Conservation (phyloP, 2,329 filamentous ascomycete genomes). For the Neonectria hederae region DNA sequence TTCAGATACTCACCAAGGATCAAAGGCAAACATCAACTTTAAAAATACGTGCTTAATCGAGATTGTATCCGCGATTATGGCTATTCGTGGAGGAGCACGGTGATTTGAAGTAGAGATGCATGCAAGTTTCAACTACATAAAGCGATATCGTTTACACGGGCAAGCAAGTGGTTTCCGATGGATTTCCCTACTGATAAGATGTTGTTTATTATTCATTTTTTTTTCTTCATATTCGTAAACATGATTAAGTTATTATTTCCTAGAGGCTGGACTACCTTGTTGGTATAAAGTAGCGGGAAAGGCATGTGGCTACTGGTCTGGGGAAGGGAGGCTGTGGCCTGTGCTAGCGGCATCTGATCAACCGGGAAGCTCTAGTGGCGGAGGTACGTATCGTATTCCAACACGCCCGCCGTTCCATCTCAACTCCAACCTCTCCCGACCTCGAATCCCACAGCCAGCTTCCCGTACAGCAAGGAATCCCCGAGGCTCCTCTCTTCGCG, state of each 20-base stretch:
- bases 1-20: not conserved
- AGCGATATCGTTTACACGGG: not conserved
- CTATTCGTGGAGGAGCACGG: not conserved
- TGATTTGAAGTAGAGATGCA: not conserved
- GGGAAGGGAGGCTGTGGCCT: not conserved
- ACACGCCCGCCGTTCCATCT: not conserved
- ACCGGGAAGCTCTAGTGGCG: not conserved
- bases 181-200: not conserved
- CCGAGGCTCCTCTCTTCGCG: not conserved
- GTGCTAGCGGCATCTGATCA: constrained; percentile 1
- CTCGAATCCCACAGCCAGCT: not conserved
- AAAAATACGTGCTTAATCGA: not conserved
- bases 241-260: no score
- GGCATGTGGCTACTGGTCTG: constrained; percentile 9
- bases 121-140: not conserved
- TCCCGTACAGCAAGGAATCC: not conserved
- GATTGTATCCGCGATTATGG: not conserved
- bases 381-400: not conserved
- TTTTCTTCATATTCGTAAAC: no score
- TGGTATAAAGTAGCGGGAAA: not conserved
- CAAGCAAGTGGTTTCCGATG: not conserved
- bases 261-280: not conserved
- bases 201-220: no score
- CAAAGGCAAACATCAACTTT: not conserved
- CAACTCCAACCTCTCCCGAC: not conserved